These are phyloP conservation scores for Fusarium nodosum DNA, from an alignment of 2,329 filamentous ascomycete genomes.

Conservation along the genomic window DNA sequence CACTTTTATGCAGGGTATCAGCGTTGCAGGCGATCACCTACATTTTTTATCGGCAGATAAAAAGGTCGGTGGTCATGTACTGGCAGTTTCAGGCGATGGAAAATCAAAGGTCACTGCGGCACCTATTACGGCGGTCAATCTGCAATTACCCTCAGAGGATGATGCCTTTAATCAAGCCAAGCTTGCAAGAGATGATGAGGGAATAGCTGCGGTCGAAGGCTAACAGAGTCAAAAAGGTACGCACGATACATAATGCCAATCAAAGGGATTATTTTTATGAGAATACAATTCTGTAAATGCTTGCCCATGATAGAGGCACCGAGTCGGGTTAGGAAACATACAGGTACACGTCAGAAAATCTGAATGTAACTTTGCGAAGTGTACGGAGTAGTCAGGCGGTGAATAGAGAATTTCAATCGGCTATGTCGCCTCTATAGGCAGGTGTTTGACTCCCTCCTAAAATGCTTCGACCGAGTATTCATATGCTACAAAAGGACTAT, in stretches of 20 bases:
- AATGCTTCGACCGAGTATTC: accelerated
- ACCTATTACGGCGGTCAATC: conserved; percentile 11
- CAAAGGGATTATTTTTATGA: no score
- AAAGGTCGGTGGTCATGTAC: conserved; percentile 29
- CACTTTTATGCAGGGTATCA: conserved; percentile 33
- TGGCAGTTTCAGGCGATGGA: conserved; percentile 21
- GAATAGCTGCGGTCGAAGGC: conserved; percentile 33
- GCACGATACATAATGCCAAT: background rate
- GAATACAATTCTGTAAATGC: no score
- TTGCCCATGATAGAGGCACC: no score
- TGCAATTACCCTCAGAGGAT: conserved; percentile 14
- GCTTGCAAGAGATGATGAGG: conserved; percentile 18
- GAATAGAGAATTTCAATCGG: background rate
- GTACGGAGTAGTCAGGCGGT: background rate
- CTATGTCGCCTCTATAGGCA: background rate
- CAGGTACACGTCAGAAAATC: no score
- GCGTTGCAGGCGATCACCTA: conserved; percentile 36
- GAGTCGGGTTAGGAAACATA: no score
- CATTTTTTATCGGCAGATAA: conserved; percentile 21
- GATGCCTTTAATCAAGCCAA: conserved; percentile 26
- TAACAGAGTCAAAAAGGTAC: background rate
- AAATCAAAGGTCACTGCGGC: conserved; percentile 15
- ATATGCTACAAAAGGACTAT: accelerated
- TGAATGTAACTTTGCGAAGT: background rate
- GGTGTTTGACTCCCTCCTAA: background rate